phyloP scores from a whole-genome alignment of 139 green algal species.

The Chlamydomonas eustigma region DNA sequence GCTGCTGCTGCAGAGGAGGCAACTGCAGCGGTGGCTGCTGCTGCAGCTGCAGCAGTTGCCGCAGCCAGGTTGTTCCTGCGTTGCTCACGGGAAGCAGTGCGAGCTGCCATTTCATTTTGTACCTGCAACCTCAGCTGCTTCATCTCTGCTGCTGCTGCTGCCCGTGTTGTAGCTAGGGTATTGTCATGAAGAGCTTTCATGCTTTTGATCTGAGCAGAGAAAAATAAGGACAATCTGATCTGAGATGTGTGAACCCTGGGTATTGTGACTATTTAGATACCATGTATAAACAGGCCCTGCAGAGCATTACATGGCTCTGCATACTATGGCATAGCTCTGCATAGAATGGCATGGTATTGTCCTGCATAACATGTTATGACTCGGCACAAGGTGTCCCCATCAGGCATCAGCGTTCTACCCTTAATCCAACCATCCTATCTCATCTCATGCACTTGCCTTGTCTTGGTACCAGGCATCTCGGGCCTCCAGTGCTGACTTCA shows the following conservation, averaged over 20 bases:
- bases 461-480: constrained; percentile 28
- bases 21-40: background rate
- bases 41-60: constrained; percentile 1
- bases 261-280: background rate
- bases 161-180: constrained; percentile 11
- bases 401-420: no score
- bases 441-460: no score
- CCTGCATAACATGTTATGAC: no score
- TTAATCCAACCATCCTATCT: no score
- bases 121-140: constrained; percentile 19
- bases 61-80: constrained; percentile 2
- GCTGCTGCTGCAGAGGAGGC: background rate
- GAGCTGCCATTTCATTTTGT: background rate
- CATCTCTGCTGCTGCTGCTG: constrained; percentile 25
- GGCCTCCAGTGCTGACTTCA: constrained; percentile 35
- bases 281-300: no score
- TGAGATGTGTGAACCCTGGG: background rate
- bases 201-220: background rate
- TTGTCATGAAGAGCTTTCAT: background rate
- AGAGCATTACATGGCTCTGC: no score
- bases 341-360: no score
- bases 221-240: no score
- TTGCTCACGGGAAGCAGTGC: background rate
- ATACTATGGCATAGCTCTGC: no score
- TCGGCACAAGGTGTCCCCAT: no score